Evolutionary conservation across 2,329 filamentous ascomycete genomes (phyloP), one percentile per base, ranked within the genome.

Genomic region (Pseudocercospora macadamiae): DNA sequence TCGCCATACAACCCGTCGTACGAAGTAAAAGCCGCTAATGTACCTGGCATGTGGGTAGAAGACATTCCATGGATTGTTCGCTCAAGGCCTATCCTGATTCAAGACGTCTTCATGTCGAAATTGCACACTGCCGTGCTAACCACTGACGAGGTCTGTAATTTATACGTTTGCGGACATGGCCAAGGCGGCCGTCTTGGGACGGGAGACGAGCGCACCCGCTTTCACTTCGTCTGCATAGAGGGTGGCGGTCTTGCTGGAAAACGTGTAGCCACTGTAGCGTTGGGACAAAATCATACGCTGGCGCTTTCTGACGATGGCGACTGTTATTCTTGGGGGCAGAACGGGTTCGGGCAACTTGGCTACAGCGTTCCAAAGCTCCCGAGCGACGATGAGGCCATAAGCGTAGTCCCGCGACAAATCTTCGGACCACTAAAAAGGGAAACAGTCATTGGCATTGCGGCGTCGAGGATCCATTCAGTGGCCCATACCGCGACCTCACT

Each of bases 321-420:
- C 66, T 85, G 96, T 4, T 96, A 91, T 80, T 95, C 91, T 1
- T 99, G 95, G 95, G 95, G 95, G 6, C 90, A 89, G 64, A 97
- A 97, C 68, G 86, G 83, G 6, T 88, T 86, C 71, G 91, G 89
- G 1, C 93, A 97, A 72, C 82, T 99, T 12, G 95, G 95, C 4
- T 97, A 96, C 72, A 78, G 83, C 16, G 79, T 96, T 14, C 91
- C 92, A 1, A 81, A 81, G 62, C 83, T 87, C 1, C 74, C 86
- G 65, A 84, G 85, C 54, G 91, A 96, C 52, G 90, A 97, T 67
- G 90, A 95, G 59, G 89, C 93, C 0, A 88, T 95, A 66, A 93
- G 92, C 66, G 82, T 86, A 3, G 83, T 85, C 0, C 95, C 95
- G 0, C 86, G 91, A 16, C 95, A 97, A 71, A 89, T 99, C 0